Percentiles rank a stretch among this genome's conserved stretches.
phyloP scores from a whole-genome alignment of 73 alveolate species.

The Breviolum minutum region DNA sequence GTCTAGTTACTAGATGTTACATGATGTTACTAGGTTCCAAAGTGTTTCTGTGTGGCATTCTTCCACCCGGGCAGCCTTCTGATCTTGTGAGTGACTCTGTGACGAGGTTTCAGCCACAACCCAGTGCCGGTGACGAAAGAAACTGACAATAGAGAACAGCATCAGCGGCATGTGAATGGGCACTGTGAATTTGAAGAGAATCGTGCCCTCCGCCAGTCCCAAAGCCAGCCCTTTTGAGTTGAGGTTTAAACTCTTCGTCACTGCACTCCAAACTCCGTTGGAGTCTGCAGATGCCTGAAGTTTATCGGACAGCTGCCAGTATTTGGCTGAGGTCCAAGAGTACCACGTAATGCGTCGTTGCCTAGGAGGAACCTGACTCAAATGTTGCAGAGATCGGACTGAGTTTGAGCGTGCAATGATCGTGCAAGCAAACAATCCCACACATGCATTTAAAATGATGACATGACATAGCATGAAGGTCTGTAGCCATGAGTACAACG shows the following conservation, averaged over 20 bases:
- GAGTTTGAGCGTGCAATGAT: too few relatives aligned
- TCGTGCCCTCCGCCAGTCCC: slow-evolving; percentile 94
- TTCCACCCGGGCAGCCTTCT: neutral
- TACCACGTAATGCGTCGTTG: slow-evolving; percentile 48
- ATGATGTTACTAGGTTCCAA: neutral
- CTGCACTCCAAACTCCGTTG: slow-evolving; percentile 47
- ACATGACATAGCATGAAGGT: too few relatives aligned
- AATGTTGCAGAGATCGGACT: neutral
- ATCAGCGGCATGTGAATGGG: slow-evolving; percentile 93
- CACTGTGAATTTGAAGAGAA: slow-evolving; percentile 80
- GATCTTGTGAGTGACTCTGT: neutral
- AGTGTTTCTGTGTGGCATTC: neutral
- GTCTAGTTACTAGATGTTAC: too few relatives aligned
- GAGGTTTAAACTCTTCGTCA: slow-evolving; percentile 10
- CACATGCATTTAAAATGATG: too few relatives aligned
- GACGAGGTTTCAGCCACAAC: slow-evolving; percentile 43
- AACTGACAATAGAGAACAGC: slow-evolving; percentile 83
- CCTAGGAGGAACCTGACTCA: neutral
- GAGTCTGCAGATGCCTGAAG: slow-evolving; percentile 76
- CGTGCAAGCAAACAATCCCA: too few relatives aligned
- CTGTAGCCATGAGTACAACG: too few relatives aligned
- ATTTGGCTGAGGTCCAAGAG: slow-evolving; percentile 77
- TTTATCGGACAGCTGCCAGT: slow-evolving; percentile 82
- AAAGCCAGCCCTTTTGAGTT: slow-evolving; percentile 61
- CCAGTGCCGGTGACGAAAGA: slow-evolving; percentile 48